Conservation (phyloP, 1,139 yeast species). For the Suzukiozyma palmioleophila region DNA sequence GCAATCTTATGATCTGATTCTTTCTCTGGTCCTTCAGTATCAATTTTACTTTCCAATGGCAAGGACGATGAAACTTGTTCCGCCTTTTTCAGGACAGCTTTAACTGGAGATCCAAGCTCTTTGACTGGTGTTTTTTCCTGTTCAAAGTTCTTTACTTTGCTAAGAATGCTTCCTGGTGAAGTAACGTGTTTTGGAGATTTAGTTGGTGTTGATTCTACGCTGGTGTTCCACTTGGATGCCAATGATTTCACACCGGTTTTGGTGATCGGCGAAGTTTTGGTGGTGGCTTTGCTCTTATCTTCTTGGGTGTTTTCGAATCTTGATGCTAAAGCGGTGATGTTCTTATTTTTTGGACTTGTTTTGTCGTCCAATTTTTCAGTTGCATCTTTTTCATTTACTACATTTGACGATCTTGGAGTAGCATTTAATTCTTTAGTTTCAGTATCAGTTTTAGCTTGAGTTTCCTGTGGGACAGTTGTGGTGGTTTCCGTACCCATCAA, state of each 20-base stretch:
- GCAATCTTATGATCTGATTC: conserved; percentile 5
- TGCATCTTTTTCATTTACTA: neutral
- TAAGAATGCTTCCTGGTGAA: conserved; percentile 2
- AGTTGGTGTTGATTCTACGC: conserved; percentile 1
- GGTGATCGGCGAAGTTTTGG: neutral
- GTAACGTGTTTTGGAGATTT: conserved; percentile 3
- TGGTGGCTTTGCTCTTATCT: neutral
- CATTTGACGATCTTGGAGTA: too few species aligned
- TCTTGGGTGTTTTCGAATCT: conserved; percentile 12
- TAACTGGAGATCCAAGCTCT: conserved; percentile 3
- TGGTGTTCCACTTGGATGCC: conserved; percentile 5
- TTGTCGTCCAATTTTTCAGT: neutral
- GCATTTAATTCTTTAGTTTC: too few species aligned
- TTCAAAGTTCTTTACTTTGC: conserved; percentile 3
- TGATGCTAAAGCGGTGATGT: conserved; percentile 15
- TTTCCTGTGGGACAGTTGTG: too few species aligned
- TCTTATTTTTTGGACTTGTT: conserved; percentile 12
- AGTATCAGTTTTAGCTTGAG: too few species aligned
- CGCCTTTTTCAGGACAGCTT: conserved; percentile 5
- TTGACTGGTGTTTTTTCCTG: too few species aligned
- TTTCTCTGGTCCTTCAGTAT: neutral
- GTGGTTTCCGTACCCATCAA: too few species aligned
- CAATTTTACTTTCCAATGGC: neutral
- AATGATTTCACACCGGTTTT: conserved; percentile 6
- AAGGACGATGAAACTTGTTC: neutral